Base-by-base conservation (phyloP, 148 eudicot species). In the Rhododendron mucronatum region DNA sequence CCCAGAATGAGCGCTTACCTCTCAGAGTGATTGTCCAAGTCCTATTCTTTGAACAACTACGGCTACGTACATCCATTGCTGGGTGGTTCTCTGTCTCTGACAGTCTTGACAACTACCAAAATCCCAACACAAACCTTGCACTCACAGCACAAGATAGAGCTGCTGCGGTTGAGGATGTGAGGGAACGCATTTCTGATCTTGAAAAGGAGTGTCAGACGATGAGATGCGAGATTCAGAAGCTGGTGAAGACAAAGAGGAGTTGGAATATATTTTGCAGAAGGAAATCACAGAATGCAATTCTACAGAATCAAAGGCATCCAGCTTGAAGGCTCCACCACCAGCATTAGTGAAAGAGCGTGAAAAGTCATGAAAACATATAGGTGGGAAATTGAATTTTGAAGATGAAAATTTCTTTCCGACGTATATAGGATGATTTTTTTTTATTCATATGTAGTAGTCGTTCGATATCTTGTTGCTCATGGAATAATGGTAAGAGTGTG, bases 21-120 rank as follows among this genome's bases (percentile, higher is more conserved):
- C 94, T 94, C 26, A 93, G 97, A 2, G 92, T 94, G 20, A 91
- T 94, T 0, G 94, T 94, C 35, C 97, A 94, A 88, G 95, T 94
- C 50, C 93, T 94, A 8, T 94, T 92, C 91, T 94, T 94, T 30
- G 97, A 94, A 69, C 97, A 94, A 74, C 83, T 93, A 10, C 90
- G 93, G 78, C 92, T 94, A 14, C 89, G 97, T 28, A 93, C 97
- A 1, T 93, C 94, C 39, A 91, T 93, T 47, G 90, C 97, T 67
- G 93, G 95, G 2, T 94, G 95, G 97, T 90, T 94, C 53, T 93
- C 91, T 78, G 92, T 91, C 28, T 92, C 97, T 3, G 92, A 92
- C 77, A 92, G 89, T 88, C 86, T 88, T 9, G 94, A 92, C 45
- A 89, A 74, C 82, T 90, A 91, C 7, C 90, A 91, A 80, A 90